Conservation (phyloP, 2,329 filamentous ascomycete species). For the Colletotrichum liriopes region DNA sequence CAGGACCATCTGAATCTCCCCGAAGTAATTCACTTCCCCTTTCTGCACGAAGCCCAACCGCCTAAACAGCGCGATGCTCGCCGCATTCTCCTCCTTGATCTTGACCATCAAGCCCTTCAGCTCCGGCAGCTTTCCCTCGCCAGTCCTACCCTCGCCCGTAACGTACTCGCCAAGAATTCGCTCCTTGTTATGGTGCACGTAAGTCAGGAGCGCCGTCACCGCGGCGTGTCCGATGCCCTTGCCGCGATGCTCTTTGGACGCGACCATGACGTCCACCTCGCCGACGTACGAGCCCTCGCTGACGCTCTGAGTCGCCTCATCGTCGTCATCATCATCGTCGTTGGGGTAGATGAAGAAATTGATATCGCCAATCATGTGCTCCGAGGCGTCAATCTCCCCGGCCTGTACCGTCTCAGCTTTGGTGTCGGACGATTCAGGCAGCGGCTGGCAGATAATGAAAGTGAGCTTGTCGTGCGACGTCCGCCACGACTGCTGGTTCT, state of each 20-base stretch:
- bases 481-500: constrained; percentile 93
- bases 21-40: constrained; percentile 73
- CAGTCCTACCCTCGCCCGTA: constrained; percentile 41
- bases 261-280: constrained; percentile 92
- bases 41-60: constrained; percentile 66
- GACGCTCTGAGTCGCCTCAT: constrained; percentile 45
- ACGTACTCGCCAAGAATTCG: constrained; percentile 68
- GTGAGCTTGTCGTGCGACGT: constrained; percentile 88
- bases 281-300: constrained; percentile 63
- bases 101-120: constrained; percentile 71
- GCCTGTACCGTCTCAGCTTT: constrained; percentile 46
- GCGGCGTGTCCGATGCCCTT: constrained; percentile 77
- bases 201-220: constrained; percentile 78
- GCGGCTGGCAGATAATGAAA: constrained; percentile 83
- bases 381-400: constrained; percentile 67
- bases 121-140: constrained; percentile 9
- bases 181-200: constrained; percentile 69
- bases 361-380: constrained; percentile 80
- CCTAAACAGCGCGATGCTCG: constrained; percentile 67
- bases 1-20: constrained; percentile 69
- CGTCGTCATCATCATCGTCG: constrained; percentile 67
- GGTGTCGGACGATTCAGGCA: constrained; percentile 26
- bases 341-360: constrained; percentile 83
- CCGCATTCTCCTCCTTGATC: constrained; percentile 70
- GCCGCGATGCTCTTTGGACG: constrained; percentile 69